Conservation (phyloP, 768 basidiomycete genomes). For the Infundibulicybe gibba region DNA sequence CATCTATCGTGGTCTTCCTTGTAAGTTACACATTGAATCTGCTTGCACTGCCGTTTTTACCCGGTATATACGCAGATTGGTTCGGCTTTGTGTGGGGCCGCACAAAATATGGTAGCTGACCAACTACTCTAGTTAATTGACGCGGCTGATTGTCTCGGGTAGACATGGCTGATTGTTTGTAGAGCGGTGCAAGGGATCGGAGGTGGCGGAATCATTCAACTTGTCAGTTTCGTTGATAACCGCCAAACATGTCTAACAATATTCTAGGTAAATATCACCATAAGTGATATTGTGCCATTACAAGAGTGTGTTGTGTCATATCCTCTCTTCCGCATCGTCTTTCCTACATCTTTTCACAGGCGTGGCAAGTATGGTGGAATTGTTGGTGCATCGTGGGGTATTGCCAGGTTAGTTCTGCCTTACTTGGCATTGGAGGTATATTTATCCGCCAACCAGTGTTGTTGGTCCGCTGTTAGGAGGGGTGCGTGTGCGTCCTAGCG, state of each 20-base stretch:
- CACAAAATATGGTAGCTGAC: constrained; percentile 56
- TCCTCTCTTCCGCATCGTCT: neutral
- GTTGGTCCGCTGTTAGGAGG: constrained; percentile 82
- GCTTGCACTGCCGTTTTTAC: neutral
- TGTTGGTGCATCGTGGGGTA: constrained; percentile 80
- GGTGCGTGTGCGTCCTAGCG: constrained; percentile 33
- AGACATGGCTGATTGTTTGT: constrained; percentile 69
- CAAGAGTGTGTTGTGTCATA: constrained; percentile 69
- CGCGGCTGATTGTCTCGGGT: neutral
- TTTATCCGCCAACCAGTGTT: constrained; percentile 32
- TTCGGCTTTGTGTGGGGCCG: constrained; percentile 79
- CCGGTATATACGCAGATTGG: constrained; percentile 45
- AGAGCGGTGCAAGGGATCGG: constrained; percentile 84
- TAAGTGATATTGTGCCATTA: constrained; percentile 81
- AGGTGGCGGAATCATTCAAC: constrained; percentile 74
- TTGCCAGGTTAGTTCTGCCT: constrained; percentile 34
- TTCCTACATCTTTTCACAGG: constrained; percentile 24
- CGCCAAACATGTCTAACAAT: neutral
- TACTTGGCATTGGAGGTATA: no score
- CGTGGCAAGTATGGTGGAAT: constrained; percentile 78
- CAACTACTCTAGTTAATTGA: neutral
- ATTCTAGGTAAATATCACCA: constrained; percentile 60
- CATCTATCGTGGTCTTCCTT: constrained; percentile 65
- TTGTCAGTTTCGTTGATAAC: constrained; percentile 30
- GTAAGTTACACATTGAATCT: constrained; percentile 27